Evolutionary conservation across 2,329 filamentous ascomycete species (phyloP).

Genomic region (Emergomyces orientalis): DNA sequence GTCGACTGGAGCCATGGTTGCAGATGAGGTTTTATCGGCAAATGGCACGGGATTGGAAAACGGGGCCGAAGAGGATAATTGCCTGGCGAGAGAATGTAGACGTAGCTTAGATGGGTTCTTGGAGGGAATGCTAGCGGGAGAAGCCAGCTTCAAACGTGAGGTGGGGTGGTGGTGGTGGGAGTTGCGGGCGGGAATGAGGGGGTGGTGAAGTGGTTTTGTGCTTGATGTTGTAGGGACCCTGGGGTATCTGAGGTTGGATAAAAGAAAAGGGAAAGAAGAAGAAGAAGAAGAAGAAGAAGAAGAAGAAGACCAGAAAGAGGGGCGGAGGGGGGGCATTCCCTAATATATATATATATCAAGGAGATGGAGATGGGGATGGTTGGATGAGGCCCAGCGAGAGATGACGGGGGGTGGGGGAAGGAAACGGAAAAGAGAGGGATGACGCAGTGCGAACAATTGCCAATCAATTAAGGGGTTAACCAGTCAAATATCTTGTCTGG

Average conservation of each 20-base stretch:
- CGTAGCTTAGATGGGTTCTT: constrained; percentile 20
- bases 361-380: neutral
- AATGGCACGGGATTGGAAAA: neutral
- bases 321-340: constrained; percentile 12
- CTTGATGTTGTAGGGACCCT: neutral
- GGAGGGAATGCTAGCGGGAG: constrained; percentile 4
- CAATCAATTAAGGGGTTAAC: neutral
- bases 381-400: neutral
- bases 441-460: neutral
- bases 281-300: neutral
- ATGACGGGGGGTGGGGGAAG: neutral
- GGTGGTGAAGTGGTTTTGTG: neutral
- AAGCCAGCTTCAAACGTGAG: neutral
- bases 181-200: neutral
- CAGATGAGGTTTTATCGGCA: constrained; percentile 6
- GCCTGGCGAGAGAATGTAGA: constrained; percentile 33
- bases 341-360: constrained; percentile 1
- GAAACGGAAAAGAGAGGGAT: neutral
- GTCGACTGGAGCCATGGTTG: constrained; percentile 34
- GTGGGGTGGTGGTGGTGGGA: constrained; percentile 5
- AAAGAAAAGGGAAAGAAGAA: neutral
- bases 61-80: constrained; percentile 29
- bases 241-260: neutral
- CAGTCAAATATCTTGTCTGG: neutral
- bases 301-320: neutral